Base-by-base conservation (phyloP, 179 eudicot genomes). In the Nepenthes alata region DNA sequence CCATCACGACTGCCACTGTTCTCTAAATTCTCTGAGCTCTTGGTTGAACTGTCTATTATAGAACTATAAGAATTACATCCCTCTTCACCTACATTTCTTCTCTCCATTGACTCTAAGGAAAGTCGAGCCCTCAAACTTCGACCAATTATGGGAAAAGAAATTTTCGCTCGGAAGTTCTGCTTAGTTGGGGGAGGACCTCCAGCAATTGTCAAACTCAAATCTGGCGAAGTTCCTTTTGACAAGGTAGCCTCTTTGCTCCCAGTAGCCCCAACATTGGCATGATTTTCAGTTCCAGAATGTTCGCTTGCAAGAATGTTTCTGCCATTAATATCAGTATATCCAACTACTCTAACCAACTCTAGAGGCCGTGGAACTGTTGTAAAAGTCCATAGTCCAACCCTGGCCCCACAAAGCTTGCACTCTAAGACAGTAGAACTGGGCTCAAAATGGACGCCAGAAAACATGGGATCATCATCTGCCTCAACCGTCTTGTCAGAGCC, bases 351-450 rank as follows among this genome's bases (percentile, higher is more conserved):
- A 65, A 93, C 58, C 68, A 79, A 79, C 69, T 93, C 98, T 60
- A 82, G 56, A 58, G 98, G 98, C 54, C 83, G 79, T 47, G 80
- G 80, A 70, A 81, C 79, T 57, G 84, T 79, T 44, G 67, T 65
- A 69, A 87, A 89, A 67, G 90, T 80, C 98, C 98, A 93, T 51
- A 93, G 73, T 65, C 98, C 98, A 75, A 83, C 79, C 59, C 78
- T 85, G 53, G 98, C 95, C 57, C 97, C 94, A 81, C 98, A 93
- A 66, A 87, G 81, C 73, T 69, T 83, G 77, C 98, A 93, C 11
- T 85, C 95, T 58, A 93, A 68, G 61, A 87, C 95, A 69, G 86
- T 80, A 70, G 94, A 93, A 63, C 71, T 82, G 41, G 93, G 97
- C 72, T 89, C 90, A 65, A 67, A 72, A 44, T 70, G 73, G 44